Evolutionary conservation across 306 rosid species (phyloP).

Genomic region (Cyclanthera cordifolia): DNA sequence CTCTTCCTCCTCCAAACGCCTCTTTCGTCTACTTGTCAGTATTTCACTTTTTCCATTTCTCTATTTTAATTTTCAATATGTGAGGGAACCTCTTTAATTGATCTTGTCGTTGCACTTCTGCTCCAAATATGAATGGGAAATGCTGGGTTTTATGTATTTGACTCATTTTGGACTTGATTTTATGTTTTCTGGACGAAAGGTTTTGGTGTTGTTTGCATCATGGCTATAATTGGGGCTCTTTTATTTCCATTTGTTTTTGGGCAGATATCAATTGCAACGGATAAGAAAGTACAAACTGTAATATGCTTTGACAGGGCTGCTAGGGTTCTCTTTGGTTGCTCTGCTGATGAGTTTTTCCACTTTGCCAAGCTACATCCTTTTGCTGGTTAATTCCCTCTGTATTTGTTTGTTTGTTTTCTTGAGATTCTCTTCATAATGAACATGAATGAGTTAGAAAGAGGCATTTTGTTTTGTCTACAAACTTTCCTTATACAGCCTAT

Average conservation of each 20-base stretch:
- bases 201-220: neutral
- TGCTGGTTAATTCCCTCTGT: slow-evolving; percentile 21
- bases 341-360: slow-evolving; percentile 59
- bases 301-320: slow-evolving; percentile 64
- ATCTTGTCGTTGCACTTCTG: neutral
- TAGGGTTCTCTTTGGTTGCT: slow-evolving; percentile 57
- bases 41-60: neutral
- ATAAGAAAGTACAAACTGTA: slow-evolving; percentile 37
- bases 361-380: slow-evolving; percentile 62
- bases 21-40: slow-evolving; percentile 53
- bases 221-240: neutral
- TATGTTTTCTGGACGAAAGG: neutral
- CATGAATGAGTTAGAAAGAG: neutral
- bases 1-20: slow-evolving; percentile 38
- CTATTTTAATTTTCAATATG: neutral
- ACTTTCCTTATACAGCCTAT: neutral
- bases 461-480: neutral
- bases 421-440: neutral
- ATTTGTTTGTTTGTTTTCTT: neutral
- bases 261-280: slow-evolving; percentile 71
- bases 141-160: neutral
- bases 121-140: neutral
- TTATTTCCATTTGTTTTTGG: neutral
- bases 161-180: neutral
- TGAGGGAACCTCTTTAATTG: neutral